These are phyloP conservation scores for Vaccinium darrowii DNA, from an alignment of 148 eudicot species.

Conservation along the genomic window DNA sequence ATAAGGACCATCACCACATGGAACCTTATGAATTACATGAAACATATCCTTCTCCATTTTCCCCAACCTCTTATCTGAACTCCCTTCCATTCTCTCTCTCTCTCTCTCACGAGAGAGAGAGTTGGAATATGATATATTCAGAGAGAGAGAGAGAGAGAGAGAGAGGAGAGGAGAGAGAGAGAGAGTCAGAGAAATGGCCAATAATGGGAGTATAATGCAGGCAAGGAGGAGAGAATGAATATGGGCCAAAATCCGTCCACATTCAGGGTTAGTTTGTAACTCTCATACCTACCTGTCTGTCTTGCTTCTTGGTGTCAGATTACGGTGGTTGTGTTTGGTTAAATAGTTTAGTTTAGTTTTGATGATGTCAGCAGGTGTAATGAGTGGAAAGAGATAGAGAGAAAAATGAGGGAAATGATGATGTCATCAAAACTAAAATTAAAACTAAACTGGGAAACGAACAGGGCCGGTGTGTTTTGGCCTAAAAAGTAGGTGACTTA, in stretches of 20 bases:
- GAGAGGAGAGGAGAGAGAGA: neutral
- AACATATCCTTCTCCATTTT: slow-evolving; percentile 26
- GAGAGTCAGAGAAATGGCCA: neutral
- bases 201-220: neutral
- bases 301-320: too few species aligned
- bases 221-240: neutral
- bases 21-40: slow-evolving; percentile 72
- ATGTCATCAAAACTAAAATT: too few species aligned
- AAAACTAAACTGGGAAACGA: too few species aligned
- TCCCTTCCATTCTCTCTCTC: neutral
- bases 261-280: neutral
- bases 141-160: neutral
- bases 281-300: neutral
- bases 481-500: too few species aligned
- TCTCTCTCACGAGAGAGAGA: neutral
- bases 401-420: too few species aligned
- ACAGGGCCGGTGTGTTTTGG: too few species aligned
- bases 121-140: neutral
- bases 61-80: slow-evolving; percentile 3
- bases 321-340: too few species aligned
- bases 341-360: too few species aligned
- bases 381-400: too few species aligned
- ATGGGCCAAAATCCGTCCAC: neutral
- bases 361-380: too few species aligned
- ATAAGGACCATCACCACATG: slow-evolving; percentile 83